A percentile compares a stretch with the other conserved stretches of the same genome.
phyloP scores from a whole-genome alignment of 1,284 basidiomycete species.

The Ceratobasidium sp. region DNA sequence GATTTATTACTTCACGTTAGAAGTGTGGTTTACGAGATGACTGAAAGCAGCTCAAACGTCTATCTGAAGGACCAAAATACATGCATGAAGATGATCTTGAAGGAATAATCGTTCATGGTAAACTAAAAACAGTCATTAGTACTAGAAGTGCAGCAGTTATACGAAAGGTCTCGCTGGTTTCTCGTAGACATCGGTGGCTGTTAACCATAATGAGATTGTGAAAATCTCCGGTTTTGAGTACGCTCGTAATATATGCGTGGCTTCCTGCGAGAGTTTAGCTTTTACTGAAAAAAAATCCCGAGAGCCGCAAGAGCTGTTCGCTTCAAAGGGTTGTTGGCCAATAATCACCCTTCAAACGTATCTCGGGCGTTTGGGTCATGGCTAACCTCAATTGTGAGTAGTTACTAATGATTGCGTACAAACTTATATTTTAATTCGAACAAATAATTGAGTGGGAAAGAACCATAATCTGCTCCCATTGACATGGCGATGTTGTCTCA shows the following conservation, averaged over 20 bases:
- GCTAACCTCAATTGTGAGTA: no score
- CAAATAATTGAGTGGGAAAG: conserved; percentile 7
- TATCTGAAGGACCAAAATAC: neutral
- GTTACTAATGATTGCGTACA: no score
- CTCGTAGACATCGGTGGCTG: neutral
- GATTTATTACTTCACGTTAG: no score
- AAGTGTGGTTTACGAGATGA: no score
- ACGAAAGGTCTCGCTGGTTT: neutral
- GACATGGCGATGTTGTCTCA: neutral
- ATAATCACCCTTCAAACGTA: neutral
- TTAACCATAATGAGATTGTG: neutral
- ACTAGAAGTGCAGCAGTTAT: neutral
- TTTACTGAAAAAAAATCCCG: no score
- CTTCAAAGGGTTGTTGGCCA: neutral
- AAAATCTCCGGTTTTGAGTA: conserved; percentile 3
- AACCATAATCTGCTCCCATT: conserved; percentile 8
- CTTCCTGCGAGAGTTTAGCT: neutral
- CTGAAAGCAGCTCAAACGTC: no score
- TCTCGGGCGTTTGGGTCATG: conserved; percentile 21
- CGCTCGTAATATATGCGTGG: conserved; percentile 3
- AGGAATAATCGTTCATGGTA: conserved; percentile 12
- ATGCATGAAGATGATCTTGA: conserved; percentile 6
- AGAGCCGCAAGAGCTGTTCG: conserved; percentile 18
- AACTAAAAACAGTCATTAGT: neutral
- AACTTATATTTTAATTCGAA: no score